A percentile compares a stretch with the other conserved stretches of the same genome.
Evolutionary conservation across 1,284 basidiomycete genomes (phyloP).

Genomic region (Cryptococcus wingfieldii): DNA sequence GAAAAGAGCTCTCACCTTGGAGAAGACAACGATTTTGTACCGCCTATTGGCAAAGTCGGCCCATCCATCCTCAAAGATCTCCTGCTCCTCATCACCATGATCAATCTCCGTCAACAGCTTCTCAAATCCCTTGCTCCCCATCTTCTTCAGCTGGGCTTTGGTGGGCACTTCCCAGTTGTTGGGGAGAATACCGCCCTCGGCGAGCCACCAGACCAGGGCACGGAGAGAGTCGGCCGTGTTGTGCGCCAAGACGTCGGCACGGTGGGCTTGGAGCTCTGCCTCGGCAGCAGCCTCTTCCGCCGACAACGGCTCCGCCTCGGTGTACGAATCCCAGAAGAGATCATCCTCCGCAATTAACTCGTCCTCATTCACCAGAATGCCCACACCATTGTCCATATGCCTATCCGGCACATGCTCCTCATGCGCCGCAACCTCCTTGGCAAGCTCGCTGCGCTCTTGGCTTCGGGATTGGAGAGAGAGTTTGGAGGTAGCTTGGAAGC

Average conservation of each 20-base stretch:
- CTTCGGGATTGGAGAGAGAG: slow-evolving; percentile 9
- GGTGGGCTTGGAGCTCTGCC: slow-evolving; percentile 18
- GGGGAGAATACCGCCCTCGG: slow-evolving; percentile 37
- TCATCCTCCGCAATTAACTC: slow-evolving; percentile 43
- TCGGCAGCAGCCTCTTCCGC: slow-evolving; percentile 23
- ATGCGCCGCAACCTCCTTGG: too few species aligned
- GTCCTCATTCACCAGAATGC: slow-evolving; percentile 28
- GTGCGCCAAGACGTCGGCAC: slow-evolving; percentile 24
- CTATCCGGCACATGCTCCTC: not conserved
- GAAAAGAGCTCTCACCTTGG: slow-evolving; percentile 35
- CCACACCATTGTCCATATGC: slow-evolving; percentile 21
- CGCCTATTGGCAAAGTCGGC: slow-evolving; percentile 28
- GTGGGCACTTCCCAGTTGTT: slow-evolving; percentile 26
- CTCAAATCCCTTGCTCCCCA: slow-evolving; percentile 31
- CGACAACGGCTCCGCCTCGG: slow-evolving; percentile 20
- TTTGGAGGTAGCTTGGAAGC: slow-evolving; percentile 5
- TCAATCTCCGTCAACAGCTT: slow-evolving; percentile 25
- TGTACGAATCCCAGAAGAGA: slow-evolving; percentile 31
- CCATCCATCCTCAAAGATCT: slow-evolving; percentile 37
- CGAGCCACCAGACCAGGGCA: slow-evolving; percentile 40
- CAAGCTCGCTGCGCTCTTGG: not conserved
- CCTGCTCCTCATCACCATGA: slow-evolving; percentile 17
- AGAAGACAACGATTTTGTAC: slow-evolving; percentile 43
- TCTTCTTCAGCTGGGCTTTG: slow-evolving; percentile 19
- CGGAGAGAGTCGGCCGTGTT: slow-evolving; percentile 29